phyloP scores from a whole-genome alignment of 371 early-diverging fungal species.

The Sporodiniella umbellata region DNA sequence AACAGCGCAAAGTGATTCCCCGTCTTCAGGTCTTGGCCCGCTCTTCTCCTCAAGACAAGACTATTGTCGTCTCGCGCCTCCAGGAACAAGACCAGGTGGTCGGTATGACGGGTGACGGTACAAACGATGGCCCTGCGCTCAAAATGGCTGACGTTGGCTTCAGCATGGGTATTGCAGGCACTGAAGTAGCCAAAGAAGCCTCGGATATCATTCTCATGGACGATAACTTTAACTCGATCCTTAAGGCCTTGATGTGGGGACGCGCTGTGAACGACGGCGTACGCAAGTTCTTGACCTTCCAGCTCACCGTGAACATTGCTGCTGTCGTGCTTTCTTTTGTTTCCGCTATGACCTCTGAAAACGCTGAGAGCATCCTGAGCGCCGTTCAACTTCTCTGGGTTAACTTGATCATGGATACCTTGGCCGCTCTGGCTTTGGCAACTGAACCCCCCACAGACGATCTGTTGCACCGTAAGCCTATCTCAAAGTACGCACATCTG shows the following conservation, averaged over 20 bases:
- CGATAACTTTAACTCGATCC: constrained; percentile 91
- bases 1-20: constrained; percentile 79
- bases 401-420: constrained; percentile 96
- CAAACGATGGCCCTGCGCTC: constrained; percentile 96
- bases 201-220: constrained; percentile 94
- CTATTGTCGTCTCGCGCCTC: constrained; percentile 80
- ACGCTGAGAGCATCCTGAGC: constrained; percentile 94
- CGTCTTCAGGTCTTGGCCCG: constrained; percentile 91
- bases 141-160: constrained; percentile 97
- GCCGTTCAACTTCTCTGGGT: constrained; percentile 98
- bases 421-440: constrained; percentile 96
- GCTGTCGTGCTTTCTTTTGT: constrained; percentile 88
- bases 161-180: constrained; percentile 96
- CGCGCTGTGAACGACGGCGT: constrained; percentile 93
- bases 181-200: constrained; percentile 96
- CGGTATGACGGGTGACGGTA: constrained; percentile 96
- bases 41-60: constrained; percentile 92
- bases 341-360: constrained; percentile 83
- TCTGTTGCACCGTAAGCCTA: constrained; percentile 78
- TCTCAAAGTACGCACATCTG: constrained; percentile 73
- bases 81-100: constrained; percentile 91
- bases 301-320: constrained; percentile 92
- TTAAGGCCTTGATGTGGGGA: constrained; percentile 93
- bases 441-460: constrained; percentile 95
- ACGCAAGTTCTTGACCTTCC: constrained; percentile 95